phyloP scores from a whole-genome alignment of 192 early-diverging fungal species.

The Backusella parvicylindrica region DNA sequence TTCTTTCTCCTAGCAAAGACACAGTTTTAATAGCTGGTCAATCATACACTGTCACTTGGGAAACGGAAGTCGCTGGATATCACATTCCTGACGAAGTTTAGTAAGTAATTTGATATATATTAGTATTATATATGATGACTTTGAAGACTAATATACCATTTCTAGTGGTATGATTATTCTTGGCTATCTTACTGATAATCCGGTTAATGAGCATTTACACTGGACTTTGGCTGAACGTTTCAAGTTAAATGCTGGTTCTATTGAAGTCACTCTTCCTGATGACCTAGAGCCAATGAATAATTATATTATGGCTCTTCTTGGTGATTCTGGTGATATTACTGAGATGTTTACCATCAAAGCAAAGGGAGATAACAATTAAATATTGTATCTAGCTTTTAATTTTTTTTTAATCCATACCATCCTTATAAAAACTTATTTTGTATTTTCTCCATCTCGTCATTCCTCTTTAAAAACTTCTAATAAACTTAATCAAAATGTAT shows the following conservation, averaged over 20 bases:
- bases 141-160: neutral
- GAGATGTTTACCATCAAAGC: constrained; percentile 12
- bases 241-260: constrained; percentile 5
- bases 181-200: constrained; percentile 10
- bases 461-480: neutral
- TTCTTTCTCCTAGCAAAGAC: neutral
- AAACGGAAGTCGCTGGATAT: neutral
- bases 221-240: constrained; percentile 16
- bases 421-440: neutral
- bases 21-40: constrained; percentile 8
- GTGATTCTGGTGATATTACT: constrained; percentile 18
- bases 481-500: neutral
- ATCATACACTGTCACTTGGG: constrained; percentile 12
- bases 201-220: constrained; percentile 15
- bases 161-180: constrained; percentile 15
- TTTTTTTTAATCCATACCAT: neutral
- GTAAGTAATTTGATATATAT: neutral
- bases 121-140: neutral
- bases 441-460: neutral
- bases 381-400: neutral
- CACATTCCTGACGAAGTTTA: constrained; percentile 4
- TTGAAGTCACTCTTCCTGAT: constrained; percentile 7
- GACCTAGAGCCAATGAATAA: neutral
- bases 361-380: neutral
- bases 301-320: constrained; percentile 14